Evolutionary conservation across 2,329 filamentous ascomycete genomes (phyloP).

Genomic region (Arthrobotrys entomopaga): DNA sequence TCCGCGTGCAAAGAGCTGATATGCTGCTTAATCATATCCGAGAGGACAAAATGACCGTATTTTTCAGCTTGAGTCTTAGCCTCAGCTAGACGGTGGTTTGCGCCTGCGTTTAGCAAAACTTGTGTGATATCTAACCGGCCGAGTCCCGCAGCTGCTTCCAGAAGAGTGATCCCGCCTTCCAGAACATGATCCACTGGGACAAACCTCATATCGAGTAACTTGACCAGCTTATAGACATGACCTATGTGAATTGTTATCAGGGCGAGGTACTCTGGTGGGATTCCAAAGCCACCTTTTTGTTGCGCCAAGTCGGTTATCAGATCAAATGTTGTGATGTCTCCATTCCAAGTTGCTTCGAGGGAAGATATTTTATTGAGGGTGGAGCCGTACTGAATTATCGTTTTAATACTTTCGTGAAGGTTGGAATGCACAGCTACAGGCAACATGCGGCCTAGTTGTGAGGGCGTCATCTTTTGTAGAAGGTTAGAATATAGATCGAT

Average conservation of each 20-base stretch:
- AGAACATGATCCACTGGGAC: conserved; percentile 16
- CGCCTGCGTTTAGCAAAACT: conserved; percentile 19
- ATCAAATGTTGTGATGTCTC: conserved; percentile 19
- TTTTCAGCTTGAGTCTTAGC: conserved; percentile 11
- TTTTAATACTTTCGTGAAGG: background rate
- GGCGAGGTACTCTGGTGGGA: background rate
- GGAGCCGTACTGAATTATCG: background rate
- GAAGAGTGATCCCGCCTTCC: conserved; percentile 10
- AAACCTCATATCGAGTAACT: background rate
- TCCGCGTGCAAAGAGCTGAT: background rate
- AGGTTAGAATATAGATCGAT: background rate
- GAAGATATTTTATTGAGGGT: background rate
- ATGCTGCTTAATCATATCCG: background rate
- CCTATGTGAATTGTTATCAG: conserved; percentile 20
- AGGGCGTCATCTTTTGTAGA: background rate
- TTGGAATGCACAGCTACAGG: conserved; percentile 15
- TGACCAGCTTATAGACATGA: conserved; percentile 21
- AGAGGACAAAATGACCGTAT: background rate
- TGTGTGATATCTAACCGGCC: conserved; percentile 20
- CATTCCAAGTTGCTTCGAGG: conserved; percentile 24
- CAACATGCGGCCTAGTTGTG: background rate
- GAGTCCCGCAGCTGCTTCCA: conserved; percentile 23
- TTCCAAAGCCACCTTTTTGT: background rate
- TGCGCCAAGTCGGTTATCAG: conserved; percentile 9
- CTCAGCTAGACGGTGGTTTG: conserved; percentile 6